Evolutionary conservation across 1,139 yeast genomes (phyloP), one percentile per base, ranked within the genome.

Genomic region (Blastobotrys illinoisensis): DNA sequence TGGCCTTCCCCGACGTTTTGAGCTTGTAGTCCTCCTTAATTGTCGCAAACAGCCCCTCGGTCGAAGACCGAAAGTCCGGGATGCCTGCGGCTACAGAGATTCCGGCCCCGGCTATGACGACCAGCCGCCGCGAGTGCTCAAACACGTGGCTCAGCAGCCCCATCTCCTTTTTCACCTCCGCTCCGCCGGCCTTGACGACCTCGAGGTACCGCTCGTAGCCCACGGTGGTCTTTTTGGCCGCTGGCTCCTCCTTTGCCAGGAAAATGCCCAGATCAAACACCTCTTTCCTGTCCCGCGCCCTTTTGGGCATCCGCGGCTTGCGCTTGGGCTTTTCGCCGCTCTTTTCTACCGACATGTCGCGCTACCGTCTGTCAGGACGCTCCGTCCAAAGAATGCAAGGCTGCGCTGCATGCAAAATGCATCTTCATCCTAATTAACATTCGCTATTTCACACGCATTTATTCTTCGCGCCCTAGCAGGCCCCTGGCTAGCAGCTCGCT

Each of bases 1-100:
- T 74, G 51, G 86, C 90, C 67, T 86, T 88, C 7, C 96, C 96
- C 1, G 81, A 75, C 43, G 59, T 60, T 68, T 48, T 76, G 79
- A 71, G 49, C 60, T 63, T 50, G 65, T 71, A 53, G 1, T 73
- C 69, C 3, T 67, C 64, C 60, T 82, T 81, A 49, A 86, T 79
- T 53, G 84, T 77, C 58, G 84, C 81, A 68, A 88, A 88, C 47
- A 88, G 73, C 2, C 96, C 96, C 40, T 32, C 40, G 60, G 83
- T 81, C 13, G 85, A 75, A 0, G 96, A 87, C 58, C 97, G 74
- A 67, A 89, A 89, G 67, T 89, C 97, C 1, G 96, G 96, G 46
- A 89, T 88, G 1, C 97, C 97, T 0, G 95, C 89, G 47, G 87
- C 87, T 56, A 91, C 93, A 24, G 96, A 87, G 32, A 88, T 82